Conservation (phyloP, 768 basidiomycete species). For the Mycena filopes region DNA sequence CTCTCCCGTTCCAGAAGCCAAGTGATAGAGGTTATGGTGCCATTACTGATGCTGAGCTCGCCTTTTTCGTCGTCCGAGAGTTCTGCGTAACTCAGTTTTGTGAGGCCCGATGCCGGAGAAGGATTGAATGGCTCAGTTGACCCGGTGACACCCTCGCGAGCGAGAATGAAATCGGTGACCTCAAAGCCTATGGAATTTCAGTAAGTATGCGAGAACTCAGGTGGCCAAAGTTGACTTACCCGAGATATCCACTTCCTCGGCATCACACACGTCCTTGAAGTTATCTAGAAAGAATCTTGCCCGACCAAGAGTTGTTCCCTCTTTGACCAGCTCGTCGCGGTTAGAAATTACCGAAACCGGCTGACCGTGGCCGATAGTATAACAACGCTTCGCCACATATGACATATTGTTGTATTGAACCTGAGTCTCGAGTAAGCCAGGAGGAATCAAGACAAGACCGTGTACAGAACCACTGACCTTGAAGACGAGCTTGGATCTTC, state of each 20-base stretch:
- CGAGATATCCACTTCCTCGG: neutral
- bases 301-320: neutral
- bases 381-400: constrained; percentile 4
- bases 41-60: too few relatives aligned
- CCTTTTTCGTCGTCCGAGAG: neutral
- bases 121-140: neutral
- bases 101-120: constrained; percentile 9
- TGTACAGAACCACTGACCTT: neutral
- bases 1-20: too few relatives aligned
- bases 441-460: neutral
- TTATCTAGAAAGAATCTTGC: neutral
- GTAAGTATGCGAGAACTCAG: neutral
- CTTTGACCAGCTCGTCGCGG: neutral
- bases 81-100: neutral
- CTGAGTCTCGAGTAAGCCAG: neutral
- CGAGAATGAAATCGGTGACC: too few relatives aligned
- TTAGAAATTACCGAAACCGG: neutral
- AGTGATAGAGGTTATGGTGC: too few relatives aligned
- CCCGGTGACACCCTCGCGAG: too few relatives aligned
- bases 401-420: neutral
- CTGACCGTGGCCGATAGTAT: neutral
- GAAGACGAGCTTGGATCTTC: constrained; percentile 2
- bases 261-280: neutral
- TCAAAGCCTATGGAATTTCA: neutral
- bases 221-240: neutral